These are phyloP conservation scores for Backusella circina DNA, from an alignment of 192 early-diverging fungal species.

Conservation along the genomic window DNA sequence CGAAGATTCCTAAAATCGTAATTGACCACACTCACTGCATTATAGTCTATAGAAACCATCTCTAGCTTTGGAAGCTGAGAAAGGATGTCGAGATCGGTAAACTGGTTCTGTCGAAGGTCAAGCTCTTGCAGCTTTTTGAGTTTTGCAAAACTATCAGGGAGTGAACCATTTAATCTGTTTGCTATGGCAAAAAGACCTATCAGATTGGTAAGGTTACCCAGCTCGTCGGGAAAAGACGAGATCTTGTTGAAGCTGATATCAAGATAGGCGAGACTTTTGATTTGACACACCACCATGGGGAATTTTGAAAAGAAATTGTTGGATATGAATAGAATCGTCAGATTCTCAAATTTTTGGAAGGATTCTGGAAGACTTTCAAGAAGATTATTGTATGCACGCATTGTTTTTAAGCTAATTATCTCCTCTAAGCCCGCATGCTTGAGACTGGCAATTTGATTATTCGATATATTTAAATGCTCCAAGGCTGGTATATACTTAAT, in stretches of 20 bases:
- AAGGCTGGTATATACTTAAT: conserved; percentile 59
- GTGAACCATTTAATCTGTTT: conserved; percentile 65
- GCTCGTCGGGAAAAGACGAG: conserved; percentile 61
- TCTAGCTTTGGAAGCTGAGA: conserved; percentile 55
- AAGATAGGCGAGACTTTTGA: conserved; percentile 60
- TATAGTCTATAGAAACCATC: conserved; percentile 67
- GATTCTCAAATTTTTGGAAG: conserved; percentile 48
- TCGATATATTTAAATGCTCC: conserved; percentile 72
- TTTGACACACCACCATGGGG: conserved; percentile 59
- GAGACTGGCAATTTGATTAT: conserved; percentile 68
- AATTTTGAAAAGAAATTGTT: conserved; percentile 76
- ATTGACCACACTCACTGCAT: conserved; percentile 62
- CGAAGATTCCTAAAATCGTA: conserved; percentile 51
- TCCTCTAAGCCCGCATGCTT: conserved; percentile 56
- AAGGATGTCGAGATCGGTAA: conserved; percentile 61
- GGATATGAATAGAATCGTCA: conserved; percentile 69
- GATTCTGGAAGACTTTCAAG: conserved; percentile 65
- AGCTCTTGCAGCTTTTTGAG: conserved; percentile 64
- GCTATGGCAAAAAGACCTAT: conserved; percentile 62
- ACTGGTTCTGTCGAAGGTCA: conserved; percentile 78
- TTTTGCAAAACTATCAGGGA: conserved; percentile 59
- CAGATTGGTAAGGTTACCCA: conserved; percentile 62
- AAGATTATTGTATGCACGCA: conserved; percentile 72
- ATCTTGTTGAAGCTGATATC: conserved; percentile 86
- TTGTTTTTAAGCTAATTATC: conserved; percentile 50